These are phyloP conservation scores for Linnemannia exigua DNA, from an alignment of 192 early-diverging fungal genomes.

Conservation along the genomic window DNA sequence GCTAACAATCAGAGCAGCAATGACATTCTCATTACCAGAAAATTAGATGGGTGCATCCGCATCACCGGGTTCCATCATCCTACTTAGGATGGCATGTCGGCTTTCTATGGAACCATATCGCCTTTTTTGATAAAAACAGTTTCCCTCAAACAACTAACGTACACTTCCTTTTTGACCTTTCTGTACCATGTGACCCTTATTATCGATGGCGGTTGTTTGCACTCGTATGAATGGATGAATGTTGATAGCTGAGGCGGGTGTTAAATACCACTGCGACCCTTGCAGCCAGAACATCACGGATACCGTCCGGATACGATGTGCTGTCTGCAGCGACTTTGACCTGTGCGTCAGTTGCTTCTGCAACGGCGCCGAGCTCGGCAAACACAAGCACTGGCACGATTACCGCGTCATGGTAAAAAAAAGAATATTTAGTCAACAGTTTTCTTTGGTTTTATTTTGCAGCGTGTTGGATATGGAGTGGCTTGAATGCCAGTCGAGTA, in stretches of 20 bases:
- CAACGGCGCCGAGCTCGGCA: constrained; percentile 81
- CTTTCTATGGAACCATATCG: background rate
- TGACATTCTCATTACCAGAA: background rate
- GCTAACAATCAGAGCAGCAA: background rate
- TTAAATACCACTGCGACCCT: constrained; percentile 83
- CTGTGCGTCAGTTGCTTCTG: constrained; percentile 96
- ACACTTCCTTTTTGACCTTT: constrained; percentile 2
- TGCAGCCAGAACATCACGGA: constrained; percentile 94
- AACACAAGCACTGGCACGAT: constrained; percentile 87
- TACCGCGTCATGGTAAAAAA: constrained; percentile 91
- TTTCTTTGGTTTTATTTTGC: background rate
- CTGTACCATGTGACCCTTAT: constrained; percentile 36
- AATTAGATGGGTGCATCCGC: constrained; percentile 31
- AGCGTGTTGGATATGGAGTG: no score
- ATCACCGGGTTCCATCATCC: background rate
- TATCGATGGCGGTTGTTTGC: background rate
- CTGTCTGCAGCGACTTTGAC: constrained; percentile 90
- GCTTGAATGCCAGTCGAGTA: no score
- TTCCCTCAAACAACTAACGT: constrained; percentile 14
- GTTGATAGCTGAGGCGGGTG: constrained; percentile 45
- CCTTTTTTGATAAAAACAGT: constrained; percentile 1
- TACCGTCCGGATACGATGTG: constrained; percentile 89
- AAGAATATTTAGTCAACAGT: background rate
- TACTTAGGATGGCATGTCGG: no score
- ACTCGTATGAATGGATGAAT: no score